A percentile compares a stretch with the other conserved stretches of the same genome.
Conservation (phyloP, 1,139 yeast genomes). For the Geotrichum siamense region DNA sequence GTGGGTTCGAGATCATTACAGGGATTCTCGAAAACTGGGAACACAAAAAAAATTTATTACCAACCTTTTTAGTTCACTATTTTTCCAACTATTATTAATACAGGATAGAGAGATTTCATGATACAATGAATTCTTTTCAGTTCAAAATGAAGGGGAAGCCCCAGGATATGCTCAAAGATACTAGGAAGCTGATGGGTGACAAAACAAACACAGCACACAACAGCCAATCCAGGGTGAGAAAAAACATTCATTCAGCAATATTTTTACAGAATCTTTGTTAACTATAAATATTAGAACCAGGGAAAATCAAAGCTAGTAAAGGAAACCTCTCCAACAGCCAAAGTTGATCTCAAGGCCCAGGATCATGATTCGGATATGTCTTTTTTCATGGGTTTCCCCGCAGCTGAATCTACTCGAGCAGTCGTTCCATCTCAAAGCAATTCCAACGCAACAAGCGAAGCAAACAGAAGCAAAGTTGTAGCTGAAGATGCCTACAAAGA, state of each 20-base stretch:
- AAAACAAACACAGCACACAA: conserved; percentile 10
- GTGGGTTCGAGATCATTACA: no score
- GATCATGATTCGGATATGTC: conserved; percentile 16
- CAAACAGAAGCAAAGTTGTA: background rate
- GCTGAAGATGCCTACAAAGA: conserved; percentile 10
- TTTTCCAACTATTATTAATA: background rate
- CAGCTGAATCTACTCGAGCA: conserved; percentile 4
- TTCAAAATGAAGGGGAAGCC: conserved; percentile 13
- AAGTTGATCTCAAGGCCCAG: background rate
- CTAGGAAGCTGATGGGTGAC: conserved; percentile 9
- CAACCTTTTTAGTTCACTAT: background rate
- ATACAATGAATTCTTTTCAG: conserved; percentile 10
- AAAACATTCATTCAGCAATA: background rate
- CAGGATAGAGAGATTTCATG: background rate
- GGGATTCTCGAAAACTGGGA: no score
- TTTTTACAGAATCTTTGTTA: background rate
- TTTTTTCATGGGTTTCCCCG: conserved; percentile 10
- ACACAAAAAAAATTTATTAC: no score
- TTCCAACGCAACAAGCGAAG: background rate
- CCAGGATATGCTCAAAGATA: conserved; percentile 15
- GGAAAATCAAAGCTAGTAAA: background rate
- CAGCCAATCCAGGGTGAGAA: no score
- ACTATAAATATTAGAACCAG: background rate
- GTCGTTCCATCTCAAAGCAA: background rate
- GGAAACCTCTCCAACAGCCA: background rate